Evolutionary conservation across 2,329 filamentous ascomycete genomes (phyloP).

Genomic region (Cadophora sp.): DNA sequence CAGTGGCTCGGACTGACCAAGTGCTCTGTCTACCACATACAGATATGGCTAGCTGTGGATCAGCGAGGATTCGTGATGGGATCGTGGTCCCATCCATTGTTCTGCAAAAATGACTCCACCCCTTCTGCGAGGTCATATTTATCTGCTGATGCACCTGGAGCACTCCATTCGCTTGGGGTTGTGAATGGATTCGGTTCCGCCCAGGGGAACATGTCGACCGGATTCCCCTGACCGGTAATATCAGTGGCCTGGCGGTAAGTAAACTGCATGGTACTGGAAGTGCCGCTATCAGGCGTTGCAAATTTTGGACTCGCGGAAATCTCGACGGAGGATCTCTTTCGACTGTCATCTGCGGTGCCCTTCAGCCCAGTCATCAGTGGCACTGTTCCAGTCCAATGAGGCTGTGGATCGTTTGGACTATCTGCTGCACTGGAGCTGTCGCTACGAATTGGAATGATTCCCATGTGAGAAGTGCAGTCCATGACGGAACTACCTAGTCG

Average conservation of each 20-base stretch:
- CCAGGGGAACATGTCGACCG: background rate
- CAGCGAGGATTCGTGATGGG: background rate
- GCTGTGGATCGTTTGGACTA: constrained; percentile 16
- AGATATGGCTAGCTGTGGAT: background rate
- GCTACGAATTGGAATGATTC: background rate
- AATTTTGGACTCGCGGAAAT: background rate
- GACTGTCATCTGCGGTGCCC: background rate
- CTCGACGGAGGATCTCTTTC: background rate
- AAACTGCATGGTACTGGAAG: constrained; percentile 19
- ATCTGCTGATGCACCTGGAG: background rate
- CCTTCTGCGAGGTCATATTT: constrained; percentile 3
- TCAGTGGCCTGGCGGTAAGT: constrained; percentile 22
- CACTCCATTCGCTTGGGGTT: background rate
- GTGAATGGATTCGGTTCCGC: constrained; percentile 9
- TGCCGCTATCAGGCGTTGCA: background rate
- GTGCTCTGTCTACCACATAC: background rate
- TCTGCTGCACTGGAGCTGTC: constrained; percentile 10
- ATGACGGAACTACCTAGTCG: background rate
- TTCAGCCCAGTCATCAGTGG: background rate
- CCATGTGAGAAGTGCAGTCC: background rate
- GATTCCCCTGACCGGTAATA: background rate
- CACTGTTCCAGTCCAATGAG: background rate
- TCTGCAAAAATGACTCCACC: constrained; percentile 10
- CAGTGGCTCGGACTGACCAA: background rate
- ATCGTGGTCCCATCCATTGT: constrained; percentile 18